Evolutionary conservation across 805 yeast species (phyloP), one percentile per base, ranked within the genome.

Genomic region (Starmerella sp.): DNA sequence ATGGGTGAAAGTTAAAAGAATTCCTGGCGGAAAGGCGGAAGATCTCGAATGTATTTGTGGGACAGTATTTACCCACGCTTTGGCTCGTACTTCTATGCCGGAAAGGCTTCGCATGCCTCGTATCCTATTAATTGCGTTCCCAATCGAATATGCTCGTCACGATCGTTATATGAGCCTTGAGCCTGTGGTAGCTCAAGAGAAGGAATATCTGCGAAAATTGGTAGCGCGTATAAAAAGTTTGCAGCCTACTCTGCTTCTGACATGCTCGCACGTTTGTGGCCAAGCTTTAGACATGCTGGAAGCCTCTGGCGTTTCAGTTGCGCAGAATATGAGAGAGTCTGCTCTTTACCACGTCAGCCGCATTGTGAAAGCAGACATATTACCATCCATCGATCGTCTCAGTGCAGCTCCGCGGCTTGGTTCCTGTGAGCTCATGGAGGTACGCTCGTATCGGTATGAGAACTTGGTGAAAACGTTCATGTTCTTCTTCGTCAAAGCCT

Each of bases 131-230:
- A 75, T 93, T 6, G 83, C 89, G 75, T 93, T 93, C 63, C 96
- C 97, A 0, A 71, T 93, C 30, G 97, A 90, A 65, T 93, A 88
- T 61, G 74, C 82, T 56, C 81, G 83, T 57, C 81, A 80, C 42
- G 88, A 84, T 60, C 86, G 82, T 58, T 84, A 88, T 56, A 80
- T 88, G 68, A 85, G 95, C 64, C 72, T 90, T 54, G 85, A 87
- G 55, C 85, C 95, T 1, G 83, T 91, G 1, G 73, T 87, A 50
- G 85, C 91, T 0, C 97, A 93, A 65, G 97, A 91, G 65, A 73
- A 78, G 48, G 96, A 91, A 61, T 91, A 84, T 64, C 75, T 93
- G 47, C 78, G 82, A 53, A 90, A 88, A 63, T 72, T 91, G 35
- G 93, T 89, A 0, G 83, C 84, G 1, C 75, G 97, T 58, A 79